phyloP scores from a whole-genome alignment of 352 stramenopile genomes.

The Phytophthora pini region DNA sequence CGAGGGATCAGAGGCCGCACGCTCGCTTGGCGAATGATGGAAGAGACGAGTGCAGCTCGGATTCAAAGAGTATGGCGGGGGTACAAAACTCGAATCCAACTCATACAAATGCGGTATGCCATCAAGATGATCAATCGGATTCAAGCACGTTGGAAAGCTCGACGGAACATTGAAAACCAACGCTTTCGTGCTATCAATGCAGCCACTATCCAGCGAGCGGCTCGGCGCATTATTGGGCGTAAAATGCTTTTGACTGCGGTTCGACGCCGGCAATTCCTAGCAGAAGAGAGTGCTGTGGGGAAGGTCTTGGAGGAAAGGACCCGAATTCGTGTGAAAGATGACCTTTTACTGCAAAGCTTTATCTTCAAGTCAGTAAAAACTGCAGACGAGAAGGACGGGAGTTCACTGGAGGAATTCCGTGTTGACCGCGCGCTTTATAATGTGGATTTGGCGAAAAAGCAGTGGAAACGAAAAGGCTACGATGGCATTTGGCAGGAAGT shows the following conservation, averaged over 20 bases:
- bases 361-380: conserved; percentile 40
- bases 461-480: conserved; percentile 64
- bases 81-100: conserved; percentile 48
- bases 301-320: conserved; percentile 56
- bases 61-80: conserved; percentile 72
- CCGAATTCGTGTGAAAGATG: conserved; percentile 51
- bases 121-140: conserved; percentile 58
- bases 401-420: conserved; percentile 18
- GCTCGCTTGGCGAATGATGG: conserved; percentile 45
- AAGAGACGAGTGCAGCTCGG: conserved; percentile 42
- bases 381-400: conserved; percentile 16
- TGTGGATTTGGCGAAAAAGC: conserved; percentile 35
- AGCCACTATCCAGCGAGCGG: conserved; percentile 47
- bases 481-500: conserved; percentile 76
- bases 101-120: conserved; percentile 50
- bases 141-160: conserved; percentile 51
- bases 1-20: conserved; percentile 56
- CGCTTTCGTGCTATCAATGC: conserved; percentile 28
- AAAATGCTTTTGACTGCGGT: conserved; percentile 48
- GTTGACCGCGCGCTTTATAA: conserved; percentile 54
- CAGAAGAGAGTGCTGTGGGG: conserved; percentile 62
- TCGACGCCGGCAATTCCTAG: conserved; percentile 53
- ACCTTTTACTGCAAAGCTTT: conserved; percentile 76
- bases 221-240: conserved; percentile 46
- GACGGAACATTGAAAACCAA: conserved; percentile 39